phyloP scores from a whole-genome alignment of 2,329 filamentous ascomycete species.

The Gaeumannomyces tritici region DNA sequence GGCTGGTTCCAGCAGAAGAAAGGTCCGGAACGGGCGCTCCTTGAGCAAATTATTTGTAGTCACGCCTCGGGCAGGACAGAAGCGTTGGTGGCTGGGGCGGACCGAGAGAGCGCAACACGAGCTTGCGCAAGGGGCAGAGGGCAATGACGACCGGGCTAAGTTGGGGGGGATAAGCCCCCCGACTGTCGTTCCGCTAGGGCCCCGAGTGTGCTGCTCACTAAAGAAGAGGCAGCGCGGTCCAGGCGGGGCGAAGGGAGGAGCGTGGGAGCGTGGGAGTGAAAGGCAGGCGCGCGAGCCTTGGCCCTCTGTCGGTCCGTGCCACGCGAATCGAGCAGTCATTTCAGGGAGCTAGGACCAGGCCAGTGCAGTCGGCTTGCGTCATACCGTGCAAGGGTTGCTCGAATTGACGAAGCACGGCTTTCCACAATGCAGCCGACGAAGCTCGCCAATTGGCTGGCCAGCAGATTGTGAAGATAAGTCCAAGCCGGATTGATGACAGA shows the following conservation, averaged over 20 bases:
- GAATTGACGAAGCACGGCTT: not conserved
- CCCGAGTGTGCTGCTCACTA: not conserved
- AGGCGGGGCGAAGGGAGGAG: too few species aligned
- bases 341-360: not conserved
- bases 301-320: not conserved
- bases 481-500: not conserved
- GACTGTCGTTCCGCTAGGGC: too few species aligned
- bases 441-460: not conserved
- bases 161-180: not conserved
- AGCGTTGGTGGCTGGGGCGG: not conserved
- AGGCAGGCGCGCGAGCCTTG: not conserved
- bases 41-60: not conserved
- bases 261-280: not conserved
- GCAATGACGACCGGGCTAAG: not conserved
- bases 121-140: not conserved
- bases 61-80: not conserved
- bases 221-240: not conserved
- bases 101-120: not conserved
- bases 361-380: not conserved
- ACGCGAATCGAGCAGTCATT: not conserved
- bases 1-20: conserved; percentile 1
- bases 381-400: not conserved
- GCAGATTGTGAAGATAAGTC: not conserved
- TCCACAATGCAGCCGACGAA: not conserved
- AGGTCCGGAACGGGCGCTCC: not conserved